Conservation (phyloP, 2,329 filamentous ascomycete genomes). For the Neofusicoccum parvum region DNA sequence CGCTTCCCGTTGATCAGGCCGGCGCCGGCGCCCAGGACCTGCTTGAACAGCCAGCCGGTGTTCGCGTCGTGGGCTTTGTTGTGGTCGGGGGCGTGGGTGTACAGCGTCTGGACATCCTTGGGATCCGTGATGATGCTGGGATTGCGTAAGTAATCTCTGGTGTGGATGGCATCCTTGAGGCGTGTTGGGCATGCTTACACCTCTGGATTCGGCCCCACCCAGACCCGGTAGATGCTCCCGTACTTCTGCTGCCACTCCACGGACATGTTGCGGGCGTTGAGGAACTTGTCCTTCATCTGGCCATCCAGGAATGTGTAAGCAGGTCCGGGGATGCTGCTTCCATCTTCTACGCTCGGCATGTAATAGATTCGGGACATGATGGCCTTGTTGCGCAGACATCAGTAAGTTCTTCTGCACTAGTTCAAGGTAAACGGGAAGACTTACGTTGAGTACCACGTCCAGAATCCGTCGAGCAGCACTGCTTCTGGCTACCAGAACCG, state of each 20-base stretch:
- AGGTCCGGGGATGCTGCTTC: constrained; percentile 12
- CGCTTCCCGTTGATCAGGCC: constrained; percentile 17
- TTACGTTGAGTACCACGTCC: not conserved
- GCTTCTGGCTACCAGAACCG: not conserved
- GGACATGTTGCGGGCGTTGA: not conserved
- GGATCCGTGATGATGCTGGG: constrained; percentile 4
- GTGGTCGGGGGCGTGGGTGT: constrained; percentile 9
- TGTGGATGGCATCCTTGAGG: not conserved
- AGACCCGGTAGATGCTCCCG: constrained; percentile 21
- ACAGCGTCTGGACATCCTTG: constrained; percentile 15
- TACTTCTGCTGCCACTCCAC: constrained; percentile 7
- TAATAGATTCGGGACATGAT: not conserved
- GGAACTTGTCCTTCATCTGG: constrained; percentile 21
- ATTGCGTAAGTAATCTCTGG: not conserved
- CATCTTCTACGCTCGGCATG: not conserved
- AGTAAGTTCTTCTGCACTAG: not conserved
- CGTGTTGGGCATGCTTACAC: not conserved
- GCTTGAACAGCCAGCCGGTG: constrained; percentile 15
- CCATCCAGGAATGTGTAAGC: constrained; percentile 16
- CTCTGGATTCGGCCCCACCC: constrained; percentile 8
- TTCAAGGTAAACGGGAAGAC: not conserved
- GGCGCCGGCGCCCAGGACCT: constrained; percentile 15
- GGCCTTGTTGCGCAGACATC: not conserved
- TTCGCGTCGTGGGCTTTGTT: constrained; percentile 8
- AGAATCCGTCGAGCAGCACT: not conserved